phyloP scores from a whole-genome alignment of 495 filamentous ascomycete genomes.

The Penicillium steckii region DNA sequence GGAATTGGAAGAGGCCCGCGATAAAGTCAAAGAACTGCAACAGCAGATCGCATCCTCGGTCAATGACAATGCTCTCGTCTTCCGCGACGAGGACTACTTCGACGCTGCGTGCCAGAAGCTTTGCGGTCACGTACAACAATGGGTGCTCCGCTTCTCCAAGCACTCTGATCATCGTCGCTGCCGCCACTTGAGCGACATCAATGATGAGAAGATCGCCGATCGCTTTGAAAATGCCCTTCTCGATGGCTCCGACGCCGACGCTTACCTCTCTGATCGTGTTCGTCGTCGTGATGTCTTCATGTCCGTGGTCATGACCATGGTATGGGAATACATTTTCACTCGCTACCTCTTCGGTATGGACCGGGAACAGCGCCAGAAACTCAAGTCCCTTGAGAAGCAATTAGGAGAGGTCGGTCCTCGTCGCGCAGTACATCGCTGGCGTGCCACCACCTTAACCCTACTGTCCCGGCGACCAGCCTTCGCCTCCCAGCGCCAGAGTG shows the following conservation, averaged over 20 bases:
- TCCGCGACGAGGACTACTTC: conserved; percentile 91
- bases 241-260: conserved; percentile 87
- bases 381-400: conserved; percentile 89
- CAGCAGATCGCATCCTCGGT: conserved; percentile 73
- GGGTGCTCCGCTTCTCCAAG: conserved; percentile 95
- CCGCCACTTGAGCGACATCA: conserved; percentile 73
- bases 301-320: conserved; percentile 95
- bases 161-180: conserved; percentile 87
- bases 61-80: conserved; percentile 70
- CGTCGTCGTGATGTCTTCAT: conserved; percentile 90
- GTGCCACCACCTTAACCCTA: conserved; percentile 87
- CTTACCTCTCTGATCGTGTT: conserved; percentile 80
- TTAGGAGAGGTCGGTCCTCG: conserved; percentile 81
- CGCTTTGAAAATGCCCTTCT: conserved; percentile 90
- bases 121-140: conserved; percentile 91
- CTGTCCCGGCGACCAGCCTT: conserved; percentile 76
- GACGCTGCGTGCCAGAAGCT: conserved; percentile 90
- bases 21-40: conserved; percentile 79
- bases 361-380: conserved; percentile 91
- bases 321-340: conserved; percentile 97
- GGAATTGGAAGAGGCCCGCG: conserved; percentile 74
- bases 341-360: conserved; percentile 98
- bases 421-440: conserved; percentile 89
- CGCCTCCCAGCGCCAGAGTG: conserved; percentile 68
- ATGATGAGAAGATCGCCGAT: conserved; percentile 85